phyloP scores from a whole-genome alignment of 2,329 filamentous ascomycete genomes.

The Amphichorda felina region DNA sequence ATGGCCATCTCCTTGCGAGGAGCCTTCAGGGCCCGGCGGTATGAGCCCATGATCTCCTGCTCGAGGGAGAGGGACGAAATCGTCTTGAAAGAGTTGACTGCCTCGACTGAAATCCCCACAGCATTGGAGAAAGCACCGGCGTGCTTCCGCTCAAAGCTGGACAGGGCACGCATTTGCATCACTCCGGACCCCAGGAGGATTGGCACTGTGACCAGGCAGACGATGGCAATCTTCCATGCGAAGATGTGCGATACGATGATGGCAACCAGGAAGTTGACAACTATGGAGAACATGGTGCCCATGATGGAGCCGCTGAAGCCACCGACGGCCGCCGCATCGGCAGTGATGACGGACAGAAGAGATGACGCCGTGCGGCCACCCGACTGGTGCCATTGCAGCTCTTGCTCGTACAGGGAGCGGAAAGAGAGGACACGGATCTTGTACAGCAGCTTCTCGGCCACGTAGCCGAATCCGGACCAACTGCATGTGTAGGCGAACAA shows the following conservation, averaged over 20 bases:
- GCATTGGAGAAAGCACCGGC: conserved; percentile 53
- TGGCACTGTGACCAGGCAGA: conserved; percentile 57
- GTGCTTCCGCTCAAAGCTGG: conserved; percentile 50
- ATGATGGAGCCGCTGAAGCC: conserved; percentile 60
- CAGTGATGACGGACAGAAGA: conserved; percentile 57
- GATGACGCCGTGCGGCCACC: conserved; percentile 46
- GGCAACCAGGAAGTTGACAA: conserved; percentile 55
- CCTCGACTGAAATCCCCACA: conserved; percentile 54
- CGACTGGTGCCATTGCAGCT: conserved; percentile 60
- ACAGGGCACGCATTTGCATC: conserved; percentile 53
- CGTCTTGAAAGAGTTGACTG: conserved; percentile 54
- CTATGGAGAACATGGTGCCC: conserved; percentile 55
- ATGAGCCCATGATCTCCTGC: conserved; percentile 36
- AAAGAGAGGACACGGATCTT: conserved; percentile 52
- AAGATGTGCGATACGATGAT: conserved; percentile 60
- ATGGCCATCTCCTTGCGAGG: conserved; percentile 42
- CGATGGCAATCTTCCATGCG: conserved; percentile 65
- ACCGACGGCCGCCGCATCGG: conserved; percentile 54
- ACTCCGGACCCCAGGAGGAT: conserved; percentile 57
- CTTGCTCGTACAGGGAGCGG: conserved; percentile 52
- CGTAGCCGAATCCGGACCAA: conserved; percentile 32
- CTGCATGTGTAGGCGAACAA: conserved; percentile 44
- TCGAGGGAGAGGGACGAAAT: conserved; percentile 43
- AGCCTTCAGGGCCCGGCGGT: conserved; percentile 34
- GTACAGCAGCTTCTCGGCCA: conserved; percentile 53